phyloP scores from a whole-genome alignment of 225 moss, liverwort and hornwort species.

The Sphagnum contortum region DNA sequence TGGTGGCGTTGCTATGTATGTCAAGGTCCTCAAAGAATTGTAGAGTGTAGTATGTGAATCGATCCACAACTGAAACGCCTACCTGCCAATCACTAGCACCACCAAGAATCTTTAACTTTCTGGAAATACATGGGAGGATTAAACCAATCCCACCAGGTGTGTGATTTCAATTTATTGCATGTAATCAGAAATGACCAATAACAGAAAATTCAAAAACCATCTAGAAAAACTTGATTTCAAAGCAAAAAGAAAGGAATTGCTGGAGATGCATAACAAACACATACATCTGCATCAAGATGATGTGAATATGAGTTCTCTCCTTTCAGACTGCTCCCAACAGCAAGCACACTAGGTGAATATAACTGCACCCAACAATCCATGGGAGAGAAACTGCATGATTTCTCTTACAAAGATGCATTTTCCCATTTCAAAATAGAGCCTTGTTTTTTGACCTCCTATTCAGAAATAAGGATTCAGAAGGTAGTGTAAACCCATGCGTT shows the following conservation, averaged over 20 bases:
- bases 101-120: neutral
- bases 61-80: conserved; percentile 96
- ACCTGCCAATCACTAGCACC: conserved; percentile 31
- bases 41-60: conserved; percentile 95
- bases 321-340: conserved; percentile 94
- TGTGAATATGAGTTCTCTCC: conserved; percentile 98
- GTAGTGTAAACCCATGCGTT: no score
- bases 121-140: neutral
- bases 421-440: neutral
- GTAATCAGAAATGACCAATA: no score
- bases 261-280: conserved; percentile 2
- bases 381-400: neutral
- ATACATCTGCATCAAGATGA: conserved; percentile 93
- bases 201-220: no score
- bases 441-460: no score
- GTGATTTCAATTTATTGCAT: no score
- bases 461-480: no score
- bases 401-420: neutral
- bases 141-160: no score
- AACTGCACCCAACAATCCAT: conserved; percentile 32
- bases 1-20: conserved; percentile 73
- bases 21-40: conserved; percentile 92
- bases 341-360: conserved; percentile 86
- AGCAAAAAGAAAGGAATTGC: no score
- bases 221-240: no score